phyloP scores from a whole-genome alignment of 768 basidiomycete genomes.

The Trametes maxima region DNA sequence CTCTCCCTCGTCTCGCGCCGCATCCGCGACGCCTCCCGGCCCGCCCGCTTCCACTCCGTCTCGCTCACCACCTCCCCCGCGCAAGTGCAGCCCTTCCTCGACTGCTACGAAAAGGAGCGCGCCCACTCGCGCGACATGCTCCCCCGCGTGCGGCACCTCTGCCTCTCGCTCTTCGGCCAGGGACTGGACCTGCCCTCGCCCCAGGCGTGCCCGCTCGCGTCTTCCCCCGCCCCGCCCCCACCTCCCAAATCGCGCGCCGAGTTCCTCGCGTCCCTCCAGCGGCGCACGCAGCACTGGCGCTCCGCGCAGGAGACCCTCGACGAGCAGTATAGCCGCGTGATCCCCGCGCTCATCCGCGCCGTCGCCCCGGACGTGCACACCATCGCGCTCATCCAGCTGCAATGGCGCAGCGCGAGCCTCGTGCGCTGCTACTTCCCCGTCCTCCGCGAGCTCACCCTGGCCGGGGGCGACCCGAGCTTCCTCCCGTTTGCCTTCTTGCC shows the following conservation, averaged over 20 bases:
- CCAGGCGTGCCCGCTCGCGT: not conserved
- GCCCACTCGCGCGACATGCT: slow-evolving; percentile 11
- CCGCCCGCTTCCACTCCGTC: slow-evolving; percentile 20
- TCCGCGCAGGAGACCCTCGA: slow-evolving; percentile 16
- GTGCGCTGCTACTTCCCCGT: slow-evolving; percentile 12
- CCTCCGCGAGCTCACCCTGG: slow-evolving; percentile 17
- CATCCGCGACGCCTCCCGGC: slow-evolving; percentile 18
- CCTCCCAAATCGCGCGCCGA: slow-evolving; percentile 12
- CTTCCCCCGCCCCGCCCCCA: not conserved
- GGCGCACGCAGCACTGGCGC: slow-evolving; percentile 18
- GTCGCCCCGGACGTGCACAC: slow-evolving; percentile 18
- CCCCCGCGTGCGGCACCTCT: slow-evolving; percentile 20
- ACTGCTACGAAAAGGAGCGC: slow-evolving; percentile 14
- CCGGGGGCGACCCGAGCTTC: slow-evolving; percentile 22
- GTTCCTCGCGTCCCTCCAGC: slow-evolving; percentile 15
- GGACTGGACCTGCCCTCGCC: not conserved
- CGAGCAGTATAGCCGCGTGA: slow-evolving; percentile 15
- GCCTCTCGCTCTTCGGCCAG: slow-evolving; percentile 15
- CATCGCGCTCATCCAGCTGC: slow-evolving; percentile 17
- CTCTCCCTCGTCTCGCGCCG: slow-evolving; percentile 22
- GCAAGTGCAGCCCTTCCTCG: slow-evolving; percentile 17
- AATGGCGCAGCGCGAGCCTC: slow-evolving; percentile 18
- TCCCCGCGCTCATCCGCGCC: slow-evolving; percentile 18
- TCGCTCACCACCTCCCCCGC: slow-evolving; percentile 14
- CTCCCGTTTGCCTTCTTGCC: slow-evolving; percentile 14